Conservation (phyloP, 805 yeast genomes). For the Yamadazyma scolyti region DNA sequence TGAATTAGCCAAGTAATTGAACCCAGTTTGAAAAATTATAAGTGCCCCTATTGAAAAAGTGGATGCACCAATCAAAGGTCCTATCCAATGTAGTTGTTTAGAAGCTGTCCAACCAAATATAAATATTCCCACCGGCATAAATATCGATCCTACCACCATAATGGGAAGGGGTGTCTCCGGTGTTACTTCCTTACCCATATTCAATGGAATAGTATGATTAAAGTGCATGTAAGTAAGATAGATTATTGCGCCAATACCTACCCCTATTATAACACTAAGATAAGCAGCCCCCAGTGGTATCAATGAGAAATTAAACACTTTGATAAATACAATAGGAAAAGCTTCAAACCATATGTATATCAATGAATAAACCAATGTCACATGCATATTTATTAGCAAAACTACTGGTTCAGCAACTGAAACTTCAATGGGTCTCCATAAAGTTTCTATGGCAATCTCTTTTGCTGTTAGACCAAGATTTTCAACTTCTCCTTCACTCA, state of each 20-base stretch:
- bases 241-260: conserved; percentile 30
- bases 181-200: conserved; percentile 19
- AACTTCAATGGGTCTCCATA: conserved; percentile 50
- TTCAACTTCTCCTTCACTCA: conserved; percentile 36
- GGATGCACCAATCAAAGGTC: conserved; percentile 42
- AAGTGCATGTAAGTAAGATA: conserved; percentile 23
- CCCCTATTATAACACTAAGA: conserved; percentile 47
- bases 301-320: conserved; percentile 42
- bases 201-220: conserved; percentile 16
- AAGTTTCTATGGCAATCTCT: conserved; percentile 24
- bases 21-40: conserved; percentile 48
- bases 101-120: conserved; percentile 51
- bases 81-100: conserved; percentile 44
- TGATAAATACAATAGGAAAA: conserved; percentile 47
- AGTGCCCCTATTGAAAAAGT: conserved; percentile 39
- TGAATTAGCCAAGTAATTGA: conserved; percentile 47
- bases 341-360: conserved; percentile 54
- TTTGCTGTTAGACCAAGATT: conserved; percentile 16
- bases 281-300: conserved; percentile 48
- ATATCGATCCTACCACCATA: conserved; percentile 37
- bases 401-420: conserved; percentile 53
- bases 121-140: conserved; percentile 41
- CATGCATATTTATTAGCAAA: conserved; percentile 48
- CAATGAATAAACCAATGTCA: conserved; percentile 51
- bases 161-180: conserved; percentile 42